Base-by-base conservation (phyloP, 257 asterid species). In the Parsonsia alboflavescens region DNA sequence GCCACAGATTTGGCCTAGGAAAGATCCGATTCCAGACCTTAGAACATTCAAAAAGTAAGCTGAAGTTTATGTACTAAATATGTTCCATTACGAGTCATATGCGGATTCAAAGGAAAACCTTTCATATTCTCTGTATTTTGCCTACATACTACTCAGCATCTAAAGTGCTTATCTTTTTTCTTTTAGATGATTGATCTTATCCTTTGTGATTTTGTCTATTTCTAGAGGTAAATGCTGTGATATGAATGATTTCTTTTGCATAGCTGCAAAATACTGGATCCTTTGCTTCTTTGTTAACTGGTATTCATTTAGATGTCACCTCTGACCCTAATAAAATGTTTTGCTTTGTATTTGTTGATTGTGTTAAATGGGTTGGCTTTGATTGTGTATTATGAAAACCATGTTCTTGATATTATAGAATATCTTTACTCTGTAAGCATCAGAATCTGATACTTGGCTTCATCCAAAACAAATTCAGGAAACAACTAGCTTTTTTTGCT, bases 1-100 rank as follows among this genome's bases (percentile, higher is more conserved):
- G 81, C 98, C 97, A 1, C 98, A 93, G 82, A 89, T 93, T 78
- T 93, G 98, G 98, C 98, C 98, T 21, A 82, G 98, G 69, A 80
- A 63, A 70, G 91, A 84, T 2, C 73, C 85, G 73, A 82, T 84
- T 30, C 91, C 86, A 52, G 78, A 84, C 81, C 88, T 87, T 63
- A 77, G 73, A 21, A 73, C 77, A 48, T 45, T 58, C 57, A 83
- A 88, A 84, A 89, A 97, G 97, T 90, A 73, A 72, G 86, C 21
- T 56, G n/a, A 63, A 45, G 73, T 72, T 65, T 62, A 67, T 59
- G 10, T 39, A 50, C 45, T 73, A 73, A 78, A 58, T 50, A 28
- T 70, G 62, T 68, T 76, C 50, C 15, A 16, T 39, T 53, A 50
- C n/a, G 33, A 45, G 36, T 49, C 58, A 46, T 13, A 26, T 24